phyloP scores from a whole-genome alignment of 2,329 filamentous ascomycete species.

The Shiraia bambusicola region DNA sequence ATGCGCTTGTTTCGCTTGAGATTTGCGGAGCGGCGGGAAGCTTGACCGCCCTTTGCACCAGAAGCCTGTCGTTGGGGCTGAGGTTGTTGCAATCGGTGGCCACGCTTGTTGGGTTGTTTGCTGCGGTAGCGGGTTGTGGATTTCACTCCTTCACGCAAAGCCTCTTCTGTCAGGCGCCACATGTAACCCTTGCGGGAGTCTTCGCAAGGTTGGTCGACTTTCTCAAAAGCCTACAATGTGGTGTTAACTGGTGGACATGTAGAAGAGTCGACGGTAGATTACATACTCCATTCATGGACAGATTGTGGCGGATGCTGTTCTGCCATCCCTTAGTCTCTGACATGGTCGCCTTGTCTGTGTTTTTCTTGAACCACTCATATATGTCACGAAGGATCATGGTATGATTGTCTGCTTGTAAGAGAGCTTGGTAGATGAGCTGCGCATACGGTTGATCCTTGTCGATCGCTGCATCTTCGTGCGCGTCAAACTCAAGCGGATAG shows the following conservation, averaged over 20 bases:
- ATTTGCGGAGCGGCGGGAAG: constrained; percentile 37
- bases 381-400: constrained; percentile 82
- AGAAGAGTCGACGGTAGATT: constrained; percentile 4
- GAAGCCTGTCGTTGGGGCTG: constrained; percentile 47
- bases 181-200: constrained; percentile 67
- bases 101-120: constrained; percentile 50
- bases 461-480: constrained; percentile 19
- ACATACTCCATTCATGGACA: constrained; percentile 90
- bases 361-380: constrained; percentile 83
- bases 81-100: constrained; percentile 26
- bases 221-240: constrained; percentile 59
- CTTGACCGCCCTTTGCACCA: constrained; percentile 50
- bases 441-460: constrained; percentile 71
- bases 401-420: constrained; percentile 66
- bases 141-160: constrained; percentile 70
- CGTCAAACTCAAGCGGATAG: constrained; percentile 8
- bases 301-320: constrained; percentile 92
- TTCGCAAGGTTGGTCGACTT: constrained; percentile 50
- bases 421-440: constrained; percentile 73
- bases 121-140: constrained; percentile 70
- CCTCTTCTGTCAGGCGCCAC: constrained; percentile 75
- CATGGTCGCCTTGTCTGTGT: constrained; percentile 73
- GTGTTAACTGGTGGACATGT: not conserved
- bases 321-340: constrained; percentile 71
- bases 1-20: constrained; percentile 24